Evolutionary conservation across 2,329 filamentous ascomycete species (phyloP).

Genomic region (Xylaria sp.): DNA sequence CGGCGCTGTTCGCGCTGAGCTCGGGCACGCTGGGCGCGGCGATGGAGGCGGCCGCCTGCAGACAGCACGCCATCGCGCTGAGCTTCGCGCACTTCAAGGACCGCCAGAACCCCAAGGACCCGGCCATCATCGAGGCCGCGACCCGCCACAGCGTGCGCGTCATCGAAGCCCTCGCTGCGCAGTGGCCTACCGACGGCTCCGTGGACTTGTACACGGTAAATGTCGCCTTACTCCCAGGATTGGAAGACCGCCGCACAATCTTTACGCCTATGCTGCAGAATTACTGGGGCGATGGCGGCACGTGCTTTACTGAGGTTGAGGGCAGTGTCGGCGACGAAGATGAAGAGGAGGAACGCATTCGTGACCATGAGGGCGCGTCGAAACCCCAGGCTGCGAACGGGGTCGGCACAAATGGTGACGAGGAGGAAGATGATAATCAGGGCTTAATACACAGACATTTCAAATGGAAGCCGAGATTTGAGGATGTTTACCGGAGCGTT

Average conservation of each 20-base stretch:
- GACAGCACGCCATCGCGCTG: conserved; percentile 75
- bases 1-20: conserved; percentile 77
- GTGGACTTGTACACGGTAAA: conserved; percentile 92
- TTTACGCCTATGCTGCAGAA: conserved; percentile 91
- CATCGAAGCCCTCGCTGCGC: conserved; percentile 76
- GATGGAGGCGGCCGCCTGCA: conserved; percentile 76
- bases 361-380: conserved; percentile 58
- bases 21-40: conserved; percentile 80
- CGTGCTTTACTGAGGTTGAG: conserved; percentile 84
- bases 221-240: conserved; percentile 79
- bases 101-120: conserved; percentile 82
- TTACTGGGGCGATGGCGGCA: conserved; percentile 82
- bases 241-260: conserved; percentile 74
- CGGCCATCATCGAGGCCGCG: conserved; percentile 77
- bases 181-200: conserved; percentile 70
- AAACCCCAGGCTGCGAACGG: conserved; percentile 37
- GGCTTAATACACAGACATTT: conserved; percentile 82
- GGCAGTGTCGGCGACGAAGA: conserved; percentile 67
- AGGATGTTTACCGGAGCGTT: conserved; percentile 88
- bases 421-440: conserved; percentile 42
- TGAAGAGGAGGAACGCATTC: conserved; percentile 74
- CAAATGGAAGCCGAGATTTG: conserved; percentile 90
- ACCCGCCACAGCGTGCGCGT: conserved; percentile 75
- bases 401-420: conserved; percentile 34
- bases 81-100: conserved; percentile 85